Conservation (phyloP, 371 early-diverging fungal genomes). For the Lichtheimia corymbifera region DNA sequence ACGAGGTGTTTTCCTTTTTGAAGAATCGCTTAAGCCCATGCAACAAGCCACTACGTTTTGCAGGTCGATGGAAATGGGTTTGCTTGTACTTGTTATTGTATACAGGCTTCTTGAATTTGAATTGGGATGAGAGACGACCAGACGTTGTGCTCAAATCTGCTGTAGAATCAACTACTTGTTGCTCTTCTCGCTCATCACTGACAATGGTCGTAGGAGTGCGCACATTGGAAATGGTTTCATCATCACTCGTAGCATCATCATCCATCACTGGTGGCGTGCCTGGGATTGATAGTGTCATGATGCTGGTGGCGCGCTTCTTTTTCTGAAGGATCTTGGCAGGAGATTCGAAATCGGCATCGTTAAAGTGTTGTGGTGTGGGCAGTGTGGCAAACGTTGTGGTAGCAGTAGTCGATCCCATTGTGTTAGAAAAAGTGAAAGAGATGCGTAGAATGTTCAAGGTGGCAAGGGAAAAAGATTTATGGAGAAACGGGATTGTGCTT, state of each 20-base stretch:
- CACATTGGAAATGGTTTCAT: not conserved
- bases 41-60: conserved; percentile 49
- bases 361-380: conserved; percentile 9
- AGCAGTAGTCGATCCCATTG: not conserved
- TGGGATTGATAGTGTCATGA: conserved; percentile 37
- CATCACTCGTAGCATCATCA: not conserved
- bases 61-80: conserved; percentile 45
- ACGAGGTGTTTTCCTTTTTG: conserved; percentile 25
- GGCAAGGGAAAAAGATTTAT: too few species aligned
- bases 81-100: conserved; percentile 46
- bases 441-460: too few species aligned
- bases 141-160: conserved; percentile 5
- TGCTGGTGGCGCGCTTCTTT: conserved; percentile 22
- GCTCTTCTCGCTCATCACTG: conserved; percentile 1
- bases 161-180: not conserved
- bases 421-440: conserved; percentile 1
- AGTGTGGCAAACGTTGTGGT: conserved; percentile 1
- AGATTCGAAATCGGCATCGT: conserved; percentile 33
- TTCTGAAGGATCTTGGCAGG: conserved; percentile 41
- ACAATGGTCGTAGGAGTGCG: not conserved
- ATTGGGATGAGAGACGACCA: conserved; percentile 40
- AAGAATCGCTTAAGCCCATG: conserved; percentile 58
- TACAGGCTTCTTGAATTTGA: conserved; percentile 49
- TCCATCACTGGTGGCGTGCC: conserved; percentile 21
- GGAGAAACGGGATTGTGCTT: too few species aligned